Evolutionary conservation across 164 flowering plant genomes (phyloP).

Genomic region (Magnolia changhungtana): DNA sequence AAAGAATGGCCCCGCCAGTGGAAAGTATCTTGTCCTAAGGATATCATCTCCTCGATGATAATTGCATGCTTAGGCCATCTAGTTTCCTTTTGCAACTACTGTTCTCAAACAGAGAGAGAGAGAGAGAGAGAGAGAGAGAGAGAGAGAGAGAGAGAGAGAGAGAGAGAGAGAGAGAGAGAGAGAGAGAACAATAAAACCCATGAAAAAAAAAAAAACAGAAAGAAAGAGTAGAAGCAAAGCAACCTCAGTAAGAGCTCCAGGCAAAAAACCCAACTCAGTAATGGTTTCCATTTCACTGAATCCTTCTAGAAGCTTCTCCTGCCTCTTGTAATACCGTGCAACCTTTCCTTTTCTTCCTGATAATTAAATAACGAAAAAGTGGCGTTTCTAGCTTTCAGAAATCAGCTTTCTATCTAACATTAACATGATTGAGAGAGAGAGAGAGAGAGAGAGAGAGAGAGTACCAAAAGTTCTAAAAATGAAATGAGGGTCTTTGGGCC

Average conservation of each 20-base stretch:
- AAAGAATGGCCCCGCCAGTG: no score
- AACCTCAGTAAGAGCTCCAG: slow-evolving; percentile 68
- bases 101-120: no score
- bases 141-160: no score
- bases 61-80: no score
- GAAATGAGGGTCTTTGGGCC: slow-evolving; percentile 8
- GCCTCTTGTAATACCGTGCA: slow-evolving; percentile 76
- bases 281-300: slow-evolving; percentile 76
- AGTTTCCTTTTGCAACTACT: no score
- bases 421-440: neutral
- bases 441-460: neutral
- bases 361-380: neutral
- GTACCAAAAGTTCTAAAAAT: neutral
- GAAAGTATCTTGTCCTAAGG: no score
- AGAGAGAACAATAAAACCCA: neutral
- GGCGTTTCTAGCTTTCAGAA: neutral
- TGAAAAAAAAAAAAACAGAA: no score
- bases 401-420: neutral
- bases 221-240: neutral
- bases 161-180: neutral
- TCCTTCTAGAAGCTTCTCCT: slow-evolving; percentile 75
- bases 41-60: no score
- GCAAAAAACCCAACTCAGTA: slow-evolving; percentile 44
- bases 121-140: no score
- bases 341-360: slow-evolving; percentile 55